These are phyloP conservation scores for Colletotrichum liriopes DNA, from an alignment of 2,329 filamentous ascomycete genomes.

Conservation along the genomic window DNA sequence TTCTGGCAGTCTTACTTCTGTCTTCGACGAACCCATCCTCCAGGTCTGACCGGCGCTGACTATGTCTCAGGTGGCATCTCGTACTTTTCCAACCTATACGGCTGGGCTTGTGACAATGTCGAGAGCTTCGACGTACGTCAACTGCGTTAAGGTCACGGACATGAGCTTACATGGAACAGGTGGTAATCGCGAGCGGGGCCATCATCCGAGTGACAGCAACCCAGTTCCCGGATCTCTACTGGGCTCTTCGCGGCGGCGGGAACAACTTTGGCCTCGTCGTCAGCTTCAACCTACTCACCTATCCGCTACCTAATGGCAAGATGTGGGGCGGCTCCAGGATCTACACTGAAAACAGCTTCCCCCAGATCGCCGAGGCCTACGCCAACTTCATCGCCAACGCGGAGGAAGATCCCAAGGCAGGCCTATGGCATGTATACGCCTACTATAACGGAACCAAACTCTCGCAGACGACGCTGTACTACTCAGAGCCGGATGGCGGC, in stretches of 20 bases:
- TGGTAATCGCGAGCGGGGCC: constrained; percentile 62
- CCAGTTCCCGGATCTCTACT: constrained; percentile 68
- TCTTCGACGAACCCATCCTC: background rate
- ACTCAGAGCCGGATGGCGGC: constrained; percentile 53
- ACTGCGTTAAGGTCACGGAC: no score
- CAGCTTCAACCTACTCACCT: constrained; percentile 61
- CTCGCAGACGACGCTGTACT: constrained; percentile 53
- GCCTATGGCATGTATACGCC: constrained; percentile 51
- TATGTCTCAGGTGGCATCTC: constrained; percentile 38
- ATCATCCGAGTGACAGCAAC: constrained; percentile 58
- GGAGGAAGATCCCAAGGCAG: constrained; percentile 53
- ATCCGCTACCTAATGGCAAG: constrained; percentile 50
- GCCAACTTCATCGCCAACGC: constrained; percentile 50
- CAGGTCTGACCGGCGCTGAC: background rate
- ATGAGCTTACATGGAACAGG: constrained; percentile 41
- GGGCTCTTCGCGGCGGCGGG: constrained; percentile 69
- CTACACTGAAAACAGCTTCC: constrained; percentile 51
- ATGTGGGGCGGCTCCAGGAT: constrained; percentile 57
- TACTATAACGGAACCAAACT: constrained; percentile 45
- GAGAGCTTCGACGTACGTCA: constrained; percentile 34
- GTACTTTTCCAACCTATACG: constrained; percentile 51
- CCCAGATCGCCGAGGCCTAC: constrained; percentile 51
- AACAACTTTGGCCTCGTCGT: constrained; percentile 72
- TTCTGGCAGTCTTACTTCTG: background rate
- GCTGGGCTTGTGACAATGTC: constrained; percentile 63